phyloP scores from a whole-genome alignment of 2,329 filamentous ascomycete species.

The Cadophora sp. region DNA sequence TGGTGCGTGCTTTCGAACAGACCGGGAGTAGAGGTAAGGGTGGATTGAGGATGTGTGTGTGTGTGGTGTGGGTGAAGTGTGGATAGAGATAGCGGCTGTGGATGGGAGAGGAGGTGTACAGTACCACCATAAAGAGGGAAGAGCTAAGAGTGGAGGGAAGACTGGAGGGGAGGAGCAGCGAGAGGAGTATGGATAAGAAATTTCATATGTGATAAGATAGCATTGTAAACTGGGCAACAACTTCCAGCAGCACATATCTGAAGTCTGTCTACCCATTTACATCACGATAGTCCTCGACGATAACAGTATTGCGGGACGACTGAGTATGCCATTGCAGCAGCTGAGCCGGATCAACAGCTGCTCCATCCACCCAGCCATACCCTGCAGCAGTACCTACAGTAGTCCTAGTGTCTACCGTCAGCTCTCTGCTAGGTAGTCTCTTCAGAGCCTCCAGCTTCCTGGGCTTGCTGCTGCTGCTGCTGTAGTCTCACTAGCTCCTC shows the following conservation, averaged over 20 bases:
- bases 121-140: too few relatives aligned
- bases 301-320: neutral
- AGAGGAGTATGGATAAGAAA: neutral
- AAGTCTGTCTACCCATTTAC: too few relatives aligned
- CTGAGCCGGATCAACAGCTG: neutral
- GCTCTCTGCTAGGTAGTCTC: too few relatives aligned
- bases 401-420: too few relatives aligned
- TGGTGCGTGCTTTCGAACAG: neutral
- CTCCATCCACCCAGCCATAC: neutral
- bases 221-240: too few relatives aligned
- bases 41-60: too few relatives aligned
- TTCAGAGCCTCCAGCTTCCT: slow-evolving; percentile 1
- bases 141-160: too few relatives aligned
- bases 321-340: neutral
- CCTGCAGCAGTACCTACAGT: too few relatives aligned
- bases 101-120: too few relatives aligned
- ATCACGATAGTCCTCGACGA: neutral
- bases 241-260: too few relatives aligned
- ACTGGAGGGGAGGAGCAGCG: neutral
- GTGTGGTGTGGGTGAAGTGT: neutral
- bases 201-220: neutral
- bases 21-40: too few relatives aligned
- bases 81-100: neutral
- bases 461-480: neutral
- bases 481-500: neutral